Evolutionary conservation across 257 asterid genomes (phyloP), one percentile per base, ranked within the genome.

Genomic region (Paraleonurus japonicus): DNA sequence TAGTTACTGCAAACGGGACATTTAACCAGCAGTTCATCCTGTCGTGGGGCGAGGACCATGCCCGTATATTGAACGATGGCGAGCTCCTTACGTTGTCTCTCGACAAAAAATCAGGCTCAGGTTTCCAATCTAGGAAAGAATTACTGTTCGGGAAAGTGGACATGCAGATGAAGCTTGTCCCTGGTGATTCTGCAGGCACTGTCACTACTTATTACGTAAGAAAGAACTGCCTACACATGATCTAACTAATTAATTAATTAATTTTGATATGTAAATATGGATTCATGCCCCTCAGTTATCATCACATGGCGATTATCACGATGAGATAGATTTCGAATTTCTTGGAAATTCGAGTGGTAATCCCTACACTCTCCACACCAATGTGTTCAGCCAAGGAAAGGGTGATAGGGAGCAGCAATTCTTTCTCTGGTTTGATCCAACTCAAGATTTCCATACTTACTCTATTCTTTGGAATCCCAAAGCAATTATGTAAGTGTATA

Each of bases 131-230:
- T 0, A 83, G 84, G 73, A 89, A 85, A 75, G 90, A 89, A 47
- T 78, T 84, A 35, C 69, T 89, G 10, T 91, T 85, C 7, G 95
- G 82, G 16, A 85, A 81, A 76, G 81, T 92, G 7, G 92, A 92
- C 9, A 89, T 92, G 90, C 88, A 85, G 50, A 86, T 92, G 68
- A 92, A 92, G 79, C 97, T 89, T 22, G 81, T 92, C 48, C 87
- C 91, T 0, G 97, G 96, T 4, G 75, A 91, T 48, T 85, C 97
- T 7, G 97, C 97, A 1, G 97, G 97, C 77, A 91, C 97, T 0
- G 91, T 91, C 83, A 89, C 97, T n/a, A 89, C 97, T 12, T 91
- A 87, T 32, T 91, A 91, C 37, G 97, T 91, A 81, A 85, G 92
- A 6, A 32, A n/a, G n/a, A n/a, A n/a, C n/a, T n/a, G n/a, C n/a